These are phyloP conservation scores for Vitis amurensis DNA, from an alignment of 164 flowering plant genomes.

Conservation along the genomic window DNA sequence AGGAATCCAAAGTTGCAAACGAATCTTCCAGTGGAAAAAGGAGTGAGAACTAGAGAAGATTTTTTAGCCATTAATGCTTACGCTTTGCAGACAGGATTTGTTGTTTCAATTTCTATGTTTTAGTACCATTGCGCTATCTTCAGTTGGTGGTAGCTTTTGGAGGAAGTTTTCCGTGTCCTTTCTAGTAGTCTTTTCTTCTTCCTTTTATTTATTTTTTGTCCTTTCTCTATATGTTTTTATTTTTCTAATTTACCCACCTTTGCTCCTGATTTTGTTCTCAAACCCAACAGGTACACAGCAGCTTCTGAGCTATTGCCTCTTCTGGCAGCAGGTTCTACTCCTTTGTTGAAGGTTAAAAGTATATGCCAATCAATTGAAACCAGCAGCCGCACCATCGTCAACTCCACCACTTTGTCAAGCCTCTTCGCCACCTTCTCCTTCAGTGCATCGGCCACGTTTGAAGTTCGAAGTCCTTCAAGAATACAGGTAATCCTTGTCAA, in stretches of 20 bases:
- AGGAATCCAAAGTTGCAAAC: no score
- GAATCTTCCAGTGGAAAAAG: no score
- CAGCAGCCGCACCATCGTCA: conserved; percentile 52
- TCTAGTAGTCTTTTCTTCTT: no score
- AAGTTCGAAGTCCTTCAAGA: conserved; percentile 84
- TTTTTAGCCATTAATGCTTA: no score
- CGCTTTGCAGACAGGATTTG: no score
- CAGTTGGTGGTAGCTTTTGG: no score
- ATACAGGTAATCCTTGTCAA: conserved; percentile 60
- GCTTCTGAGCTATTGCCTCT: conserved; percentile 96
- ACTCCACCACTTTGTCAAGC: conserved; percentile 60
- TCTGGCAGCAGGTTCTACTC: conserved; percentile 67
- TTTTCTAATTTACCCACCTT: not conserved
- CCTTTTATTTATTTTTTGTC: no score
- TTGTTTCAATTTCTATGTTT: no score
- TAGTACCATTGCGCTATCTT: no score
- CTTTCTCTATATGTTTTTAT: not conserved
- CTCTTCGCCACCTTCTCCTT: conserved; percentile 82
- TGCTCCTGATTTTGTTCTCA: conserved; percentile 5
- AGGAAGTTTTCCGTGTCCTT: no score
- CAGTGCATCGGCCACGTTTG: conserved; percentile 87
- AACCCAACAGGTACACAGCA: conserved; percentile 77
- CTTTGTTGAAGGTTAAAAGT: conserved; percentile 68
- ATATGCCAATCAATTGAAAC: conserved; percentile 72
- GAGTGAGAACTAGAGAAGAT: no score